phyloP scores from a whole-genome alignment of 2,329 filamentous ascomycete genomes.

The Pseudopyricularia javanii region DNA sequence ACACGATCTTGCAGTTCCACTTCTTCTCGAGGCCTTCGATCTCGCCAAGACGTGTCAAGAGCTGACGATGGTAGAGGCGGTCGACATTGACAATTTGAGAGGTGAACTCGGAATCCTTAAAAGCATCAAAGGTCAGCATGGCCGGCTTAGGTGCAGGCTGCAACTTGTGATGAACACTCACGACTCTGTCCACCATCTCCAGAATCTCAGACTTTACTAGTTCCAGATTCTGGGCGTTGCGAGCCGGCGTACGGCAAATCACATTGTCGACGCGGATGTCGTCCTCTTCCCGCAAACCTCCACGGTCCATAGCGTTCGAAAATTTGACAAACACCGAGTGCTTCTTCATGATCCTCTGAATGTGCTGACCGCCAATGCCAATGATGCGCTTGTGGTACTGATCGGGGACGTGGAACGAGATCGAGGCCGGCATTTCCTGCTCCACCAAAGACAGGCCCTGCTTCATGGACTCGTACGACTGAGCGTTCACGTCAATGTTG shows the following conservation, averaged over 20 bases:
- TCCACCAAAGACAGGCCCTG: constrained; percentile 86
- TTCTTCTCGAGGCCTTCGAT: constrained; percentile 96
- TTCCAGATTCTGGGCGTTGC: constrained; percentile 93
- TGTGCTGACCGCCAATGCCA: constrained; percentile 94
- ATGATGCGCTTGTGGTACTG: constrained; percentile 99
- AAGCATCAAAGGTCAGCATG: not conserved
- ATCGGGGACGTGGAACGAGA: constrained; percentile 97
- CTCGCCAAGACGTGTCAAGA: constrained; percentile 76
- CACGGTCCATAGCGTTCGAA: constrained; percentile 96
- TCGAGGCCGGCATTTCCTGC: constrained; percentile 97
- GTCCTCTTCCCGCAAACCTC: constrained; percentile 85
- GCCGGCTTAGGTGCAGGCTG: too few relatives aligned
- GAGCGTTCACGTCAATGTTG: constrained; percentile 93
- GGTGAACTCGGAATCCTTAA: constrained; percentile 85
- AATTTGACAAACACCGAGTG: constrained; percentile 99
- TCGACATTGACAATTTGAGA: constrained; percentile 90
- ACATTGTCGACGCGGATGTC: constrained; percentile 99
- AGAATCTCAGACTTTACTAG: constrained; percentile 98
- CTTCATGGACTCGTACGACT: constrained; percentile 87
- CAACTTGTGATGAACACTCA: constrained; percentile 27
- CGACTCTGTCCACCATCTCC: constrained; percentile 95
- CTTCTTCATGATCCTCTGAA: constrained; percentile 99
- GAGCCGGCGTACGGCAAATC: constrained; percentile 91
- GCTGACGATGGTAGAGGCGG: constrained; percentile 86
- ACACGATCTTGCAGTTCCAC: constrained; percentile 99